Base-by-base conservation (phyloP, 345 rosid genomes). In the Iberis pinnata region DNA sequence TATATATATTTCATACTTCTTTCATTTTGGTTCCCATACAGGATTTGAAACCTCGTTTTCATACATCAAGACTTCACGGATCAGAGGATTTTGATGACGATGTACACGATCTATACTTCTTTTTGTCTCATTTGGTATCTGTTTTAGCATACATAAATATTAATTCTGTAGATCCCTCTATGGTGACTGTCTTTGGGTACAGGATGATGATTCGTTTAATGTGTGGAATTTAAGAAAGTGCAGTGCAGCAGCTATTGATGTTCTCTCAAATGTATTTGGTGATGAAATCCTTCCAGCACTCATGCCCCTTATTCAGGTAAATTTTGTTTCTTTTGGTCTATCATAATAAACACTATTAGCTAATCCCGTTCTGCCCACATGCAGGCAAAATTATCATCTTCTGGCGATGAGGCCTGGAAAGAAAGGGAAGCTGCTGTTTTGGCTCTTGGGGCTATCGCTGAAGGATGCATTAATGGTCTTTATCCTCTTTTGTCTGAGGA, bases 361-460 rank as follows among this genome's bases (percentile, higher is more conserved):
- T 68, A 48, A 67, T 32, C 37, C 26, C 18, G 46, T 32, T 44
- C 50, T 49, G 36, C 31, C 33, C 20, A 27, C 43, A 39, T 61
- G 69, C 78, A 93, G 99, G 70, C 84, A 32, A 83, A 88, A 65
- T 57, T 93, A 67, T 70, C 95, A 17, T 53, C 75, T 51, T 66
- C 71, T 74, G 88, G 81, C 26, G 97, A 88, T 73, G 95, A 69
- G 61, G 69, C 88, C 51, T 93, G 99, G 97, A 93, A 82, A 74
- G 96, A 88, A 25, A 79, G 97, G 71, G 99, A 93, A 71, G 94
- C 99, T 61, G 95, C 97, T 40, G 99, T 93, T 57, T 75, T 93
- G 80, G 94, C 95, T 47, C 81, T 93, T 46, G 97, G 99, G 69
- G 96, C 97, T 37, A 67, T 93, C 7, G 95, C 77, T 48, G 89